Conservation (phyloP, 2,329 filamentous ascomycete species). For the Diaporthe caulivora region DNA sequence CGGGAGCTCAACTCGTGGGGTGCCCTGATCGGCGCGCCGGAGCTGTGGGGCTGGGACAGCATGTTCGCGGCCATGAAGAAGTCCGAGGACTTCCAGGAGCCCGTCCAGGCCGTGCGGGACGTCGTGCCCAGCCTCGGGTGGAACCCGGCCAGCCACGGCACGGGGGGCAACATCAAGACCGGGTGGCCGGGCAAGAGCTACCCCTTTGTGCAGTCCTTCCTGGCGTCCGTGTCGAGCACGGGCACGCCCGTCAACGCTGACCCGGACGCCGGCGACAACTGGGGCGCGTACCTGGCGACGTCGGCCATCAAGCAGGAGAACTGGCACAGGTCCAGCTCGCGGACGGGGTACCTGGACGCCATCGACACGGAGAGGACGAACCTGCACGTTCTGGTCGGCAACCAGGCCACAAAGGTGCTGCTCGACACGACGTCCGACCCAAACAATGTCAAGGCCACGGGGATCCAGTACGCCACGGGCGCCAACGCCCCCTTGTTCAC, state of each 20-base stretch:
- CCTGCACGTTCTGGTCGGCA: slow-evolving; percentile 25
- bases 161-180: slow-evolving; percentile 29
- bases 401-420: slow-evolving; percentile 30
- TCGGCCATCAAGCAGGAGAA: slow-evolving; percentile 22
- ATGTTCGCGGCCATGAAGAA: slow-evolving; percentile 35
- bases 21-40: slow-evolving; percentile 23
- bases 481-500: not conserved
- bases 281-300: slow-evolving; percentile 30
- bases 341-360: slow-evolving; percentile 28
- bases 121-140: slow-evolving; percentile 27
- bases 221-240: not conserved
- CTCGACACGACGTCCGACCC: slow-evolving; percentile 21
- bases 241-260: slow-evolving; percentile 16
- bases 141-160: slow-evolving; percentile 30
- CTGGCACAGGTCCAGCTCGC: slow-evolving; percentile 34
- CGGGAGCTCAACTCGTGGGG: slow-evolving; percentile 31
- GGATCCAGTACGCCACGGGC: slow-evolving; percentile 23
- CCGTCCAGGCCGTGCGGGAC: slow-evolving; percentile 9
- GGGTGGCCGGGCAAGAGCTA: slow-evolving; percentile 23
- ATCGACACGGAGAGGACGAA: slow-evolving; percentile 22
- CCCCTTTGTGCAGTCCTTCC: slow-evolving; percentile 27
- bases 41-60: slow-evolving; percentile 29
- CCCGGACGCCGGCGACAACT: slow-evolving; percentile 24
- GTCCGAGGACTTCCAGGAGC: slow-evolving; percentile 29
- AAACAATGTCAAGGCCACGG: slow-evolving; percentile 18